Evolutionary conservation across 768 basidiomycete species (phyloP), one percentile per base, ranked within the genome.

Genomic region (Mycena alexandri): DNA sequence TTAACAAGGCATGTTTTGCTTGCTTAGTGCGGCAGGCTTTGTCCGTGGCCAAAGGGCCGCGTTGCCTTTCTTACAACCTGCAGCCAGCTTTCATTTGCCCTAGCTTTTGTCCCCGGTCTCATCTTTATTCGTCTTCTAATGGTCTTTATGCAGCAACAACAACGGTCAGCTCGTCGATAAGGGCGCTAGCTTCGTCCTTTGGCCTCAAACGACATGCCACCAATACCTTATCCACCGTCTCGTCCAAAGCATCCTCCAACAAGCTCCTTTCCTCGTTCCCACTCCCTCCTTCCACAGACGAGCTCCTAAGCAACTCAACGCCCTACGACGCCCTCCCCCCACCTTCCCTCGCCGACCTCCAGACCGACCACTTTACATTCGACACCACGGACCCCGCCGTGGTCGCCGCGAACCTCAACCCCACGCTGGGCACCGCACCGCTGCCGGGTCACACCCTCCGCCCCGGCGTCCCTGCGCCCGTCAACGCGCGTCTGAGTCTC

Each of bases 151-250:
- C 53, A 68, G 38, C 75, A 91, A 84, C 87, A 25, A 84, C 87
- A n/a, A 86, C 83, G 17, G 86, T 93, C 17, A 80, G 83, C 48
- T 93, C 93, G 1, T 94, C 93, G 42, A 85, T 95, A 68, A 90
- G 85, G 75, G 89, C 90, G 0, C 81, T 95, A 46, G 93, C 91
- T n/a, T 89, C 82, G 46, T 93, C 93, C 14, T 81, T 93, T 33
- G 90, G 91, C 44, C 83, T 93, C 72, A 92, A 89, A 76, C 89
- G 89, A 51, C 62, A 61, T 65, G 72, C 53, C 73, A 61, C 64
- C 54, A 60, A 73, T 75, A 14, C 72, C 73, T 42, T 76, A 75
- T 54, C 69, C 69, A 52, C 72, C 74, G 51, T 57, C 70, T 73
- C 75, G 42, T 68, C 73, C 56, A 58, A 70, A 61, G 67, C 74